Evolutionary conservation across 2,329 filamentous ascomycete genomes (phyloP), one percentile per base, ranked within the genome.

Genomic region (Penicillium sp.): DNA sequence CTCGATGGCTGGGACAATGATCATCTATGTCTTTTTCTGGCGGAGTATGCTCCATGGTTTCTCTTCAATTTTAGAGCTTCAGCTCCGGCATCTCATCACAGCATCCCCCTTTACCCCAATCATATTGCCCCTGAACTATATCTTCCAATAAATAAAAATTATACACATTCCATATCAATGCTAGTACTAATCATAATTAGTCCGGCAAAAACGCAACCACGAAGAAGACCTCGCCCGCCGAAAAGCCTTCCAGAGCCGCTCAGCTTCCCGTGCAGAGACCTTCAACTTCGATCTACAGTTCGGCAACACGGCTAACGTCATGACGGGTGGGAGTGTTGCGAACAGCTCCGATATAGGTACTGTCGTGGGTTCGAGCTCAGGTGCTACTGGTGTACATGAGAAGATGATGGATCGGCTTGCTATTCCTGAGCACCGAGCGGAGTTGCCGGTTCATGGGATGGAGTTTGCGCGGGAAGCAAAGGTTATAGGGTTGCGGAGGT

Each of bases 11-110:
- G 57, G 74, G 10, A 72, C 69, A 6, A 72, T 76, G 57, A 69
- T 45, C 0, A 54, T 70, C 3, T 77, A 77, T 49, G 65, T 68
- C 25, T 50, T 70, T 39, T 55, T 75, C 46, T 77, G 75, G 75
- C 64, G 68, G 31, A 60, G 72, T 76, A 58, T 48, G 65, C 43
- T 27, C n/a, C 7, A n/a, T 19, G n/a, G 5, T 11, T 9, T 19
- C 2, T 11, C 16, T 19, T 19, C 9, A 1, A 10, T 2, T 16
- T 14, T 4, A 33, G 13, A 33, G 13, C 2, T 16, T 16, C 11
- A 7, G 5, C 31, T 33, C 14, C 31, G 4, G 29, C 13, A 7
- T 5, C 6, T 16, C 31, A 33, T 6, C 13, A 6, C 14, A 5
- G 29, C 29, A 31, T 13, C 1, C 11, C 29, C 29, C 4, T 11